Conservation (phyloP, 2,329 filamentous ascomycete species). For the Verticillium klebahnii region DNA sequence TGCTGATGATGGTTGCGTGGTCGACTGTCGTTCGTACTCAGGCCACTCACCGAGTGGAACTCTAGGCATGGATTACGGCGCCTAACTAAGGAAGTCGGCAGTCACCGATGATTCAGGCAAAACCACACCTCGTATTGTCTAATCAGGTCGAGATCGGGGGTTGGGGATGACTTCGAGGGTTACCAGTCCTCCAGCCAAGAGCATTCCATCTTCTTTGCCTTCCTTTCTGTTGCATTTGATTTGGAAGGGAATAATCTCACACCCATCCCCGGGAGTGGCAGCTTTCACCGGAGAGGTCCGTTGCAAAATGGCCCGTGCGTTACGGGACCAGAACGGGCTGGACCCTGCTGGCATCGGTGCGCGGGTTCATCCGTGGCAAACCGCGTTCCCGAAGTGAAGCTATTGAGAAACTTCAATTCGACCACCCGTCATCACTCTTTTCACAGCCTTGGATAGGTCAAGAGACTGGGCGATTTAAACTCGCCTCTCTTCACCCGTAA, state of each 20-base stretch:
- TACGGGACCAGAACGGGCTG: neutral
- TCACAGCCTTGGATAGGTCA: neutral
- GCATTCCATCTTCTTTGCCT: too few relatives aligned
- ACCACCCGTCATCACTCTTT: neutral
- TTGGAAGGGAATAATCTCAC: too few relatives aligned
- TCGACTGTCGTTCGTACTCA: neutral
- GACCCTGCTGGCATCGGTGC: neutral
- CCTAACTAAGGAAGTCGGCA: neutral
- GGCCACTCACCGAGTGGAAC: neutral
- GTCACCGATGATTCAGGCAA: neutral
- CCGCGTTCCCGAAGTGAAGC: neutral
- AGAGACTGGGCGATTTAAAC: too few relatives aligned
- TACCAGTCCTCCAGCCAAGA: too few relatives aligned
- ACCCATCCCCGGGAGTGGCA: too few relatives aligned
- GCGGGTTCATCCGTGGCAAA: neutral
- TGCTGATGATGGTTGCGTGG: neutral
- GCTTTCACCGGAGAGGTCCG: too few relatives aligned
- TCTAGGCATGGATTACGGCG: neutral
- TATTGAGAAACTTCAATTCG: neutral
- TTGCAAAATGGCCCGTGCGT: neutral
- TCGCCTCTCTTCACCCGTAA: too few relatives aligned
- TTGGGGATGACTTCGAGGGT: too few relatives aligned
- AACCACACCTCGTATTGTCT: neutral
- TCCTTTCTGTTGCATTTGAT: too few relatives aligned
- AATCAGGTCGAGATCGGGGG: neutral